Percentiles rank a stretch among this genome's conserved stretches.
These are phyloP conservation scores for Penicillium sp. DNA, from an alignment of 2,329 filamentous ascomycete genomes.

Conservation along the genomic window DNA sequence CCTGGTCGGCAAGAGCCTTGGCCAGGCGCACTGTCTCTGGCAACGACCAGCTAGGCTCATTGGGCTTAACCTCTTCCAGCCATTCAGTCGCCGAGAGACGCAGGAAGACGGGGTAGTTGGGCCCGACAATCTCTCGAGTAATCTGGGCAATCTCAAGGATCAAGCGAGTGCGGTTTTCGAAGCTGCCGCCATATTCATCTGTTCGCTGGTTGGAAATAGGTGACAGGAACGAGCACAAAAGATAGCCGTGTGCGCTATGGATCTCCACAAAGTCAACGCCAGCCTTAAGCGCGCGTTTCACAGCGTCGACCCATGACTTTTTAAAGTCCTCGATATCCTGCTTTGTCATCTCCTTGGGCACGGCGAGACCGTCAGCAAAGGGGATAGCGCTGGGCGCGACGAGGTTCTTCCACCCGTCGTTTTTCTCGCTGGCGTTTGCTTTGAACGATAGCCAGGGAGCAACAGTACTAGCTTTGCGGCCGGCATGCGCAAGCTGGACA, in stretches of 20 bases:
- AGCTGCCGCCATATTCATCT: slow-evolving; percentile 50
- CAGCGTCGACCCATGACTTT: slow-evolving; percentile 56
- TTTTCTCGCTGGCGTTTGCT: slow-evolving; percentile 44
- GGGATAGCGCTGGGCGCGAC: slow-evolving; percentile 57
- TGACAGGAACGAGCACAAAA: slow-evolving; percentile 66
- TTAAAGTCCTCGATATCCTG: slow-evolving; percentile 66
- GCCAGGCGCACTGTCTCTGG: slow-evolving; percentile 64
- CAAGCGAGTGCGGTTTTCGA: slow-evolving; percentile 64
- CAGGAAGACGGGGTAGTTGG: slow-evolving; percentile 67
- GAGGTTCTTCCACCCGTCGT: slow-evolving; percentile 54
- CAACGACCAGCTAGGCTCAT: slow-evolving; percentile 62
- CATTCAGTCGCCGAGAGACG: slow-evolving; percentile 73
- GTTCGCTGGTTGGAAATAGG: slow-evolving; percentile 67
- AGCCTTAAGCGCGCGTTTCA: slow-evolving; percentile 59
- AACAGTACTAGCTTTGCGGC: slow-evolving; percentile 58
- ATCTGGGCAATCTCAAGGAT: slow-evolving; percentile 64
- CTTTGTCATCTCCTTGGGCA: slow-evolving; percentile 64
- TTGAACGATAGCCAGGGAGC: slow-evolving; percentile 45
- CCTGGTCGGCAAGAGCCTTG: slow-evolving; percentile 62
- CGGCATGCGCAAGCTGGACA: slow-evolving; percentile 79
- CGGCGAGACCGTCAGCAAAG: slow-evolving; percentile 59
- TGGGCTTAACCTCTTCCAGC: slow-evolving; percentile 58
- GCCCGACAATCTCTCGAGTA: slow-evolving; percentile 59
- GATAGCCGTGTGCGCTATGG: slow-evolving; percentile 75
- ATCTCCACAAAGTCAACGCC: slow-evolving; percentile 78